Evolutionary conservation across 768 basidiomycete genomes (phyloP).

Genomic region (Psilocybe tampanensis): DNA sequence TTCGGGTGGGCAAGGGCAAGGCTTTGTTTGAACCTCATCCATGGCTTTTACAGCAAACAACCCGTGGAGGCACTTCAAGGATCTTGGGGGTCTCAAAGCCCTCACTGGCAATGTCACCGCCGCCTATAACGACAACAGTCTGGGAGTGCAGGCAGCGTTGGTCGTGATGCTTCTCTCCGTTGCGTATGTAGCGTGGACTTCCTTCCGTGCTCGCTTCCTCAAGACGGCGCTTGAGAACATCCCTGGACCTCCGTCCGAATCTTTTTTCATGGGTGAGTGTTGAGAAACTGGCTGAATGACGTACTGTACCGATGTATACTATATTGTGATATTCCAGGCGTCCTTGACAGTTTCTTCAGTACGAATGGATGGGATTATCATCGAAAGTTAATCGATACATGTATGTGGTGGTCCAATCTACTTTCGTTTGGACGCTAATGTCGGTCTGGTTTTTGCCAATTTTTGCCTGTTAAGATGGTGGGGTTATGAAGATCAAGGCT

Average conservation of each 20-base stretch:
- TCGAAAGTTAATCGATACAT: conserved; percentile 28
- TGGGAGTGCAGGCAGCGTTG: neutral
- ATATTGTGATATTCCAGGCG: neutral
- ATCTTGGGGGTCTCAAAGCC: no score
- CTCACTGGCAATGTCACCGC: no score
- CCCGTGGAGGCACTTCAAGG: no score
- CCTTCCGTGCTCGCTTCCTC: neutral
- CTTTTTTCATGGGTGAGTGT: neutral
- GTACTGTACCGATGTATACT: neutral
- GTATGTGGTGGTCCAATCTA: conserved; percentile 16
- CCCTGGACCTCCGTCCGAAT: neutral
- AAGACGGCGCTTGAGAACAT: neutral
- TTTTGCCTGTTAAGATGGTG: neutral
- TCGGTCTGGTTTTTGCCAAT: neutral
- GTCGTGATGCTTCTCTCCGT: neutral
- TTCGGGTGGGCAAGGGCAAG: no score
- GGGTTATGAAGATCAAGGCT: neutral
- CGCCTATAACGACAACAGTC: no score
- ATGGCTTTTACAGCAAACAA: no score
- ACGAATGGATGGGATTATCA: conserved; percentile 37
- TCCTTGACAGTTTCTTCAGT: neutral
- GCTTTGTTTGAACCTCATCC: no score
- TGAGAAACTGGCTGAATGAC: no score
- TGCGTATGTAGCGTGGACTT: neutral
- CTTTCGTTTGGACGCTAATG: neutral